Conservation (phyloP, 2,329 filamentous ascomycete species). For the Diaporthe capsici region DNA sequence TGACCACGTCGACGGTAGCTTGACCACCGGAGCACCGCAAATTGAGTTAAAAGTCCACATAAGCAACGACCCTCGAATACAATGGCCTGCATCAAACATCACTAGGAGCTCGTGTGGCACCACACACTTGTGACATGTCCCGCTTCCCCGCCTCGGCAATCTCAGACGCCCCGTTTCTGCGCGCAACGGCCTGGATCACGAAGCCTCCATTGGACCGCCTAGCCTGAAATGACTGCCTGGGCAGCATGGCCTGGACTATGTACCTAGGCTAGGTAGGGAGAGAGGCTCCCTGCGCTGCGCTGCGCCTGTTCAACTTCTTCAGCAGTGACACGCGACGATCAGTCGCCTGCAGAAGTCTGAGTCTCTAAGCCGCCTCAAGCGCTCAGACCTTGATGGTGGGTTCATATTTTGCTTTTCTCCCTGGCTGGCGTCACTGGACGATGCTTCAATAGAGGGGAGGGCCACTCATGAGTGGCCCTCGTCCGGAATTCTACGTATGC, state of each 20-base stretch:
- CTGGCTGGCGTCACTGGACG: not conserved
- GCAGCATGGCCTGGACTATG: not conserved
- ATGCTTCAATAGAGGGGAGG: not conserved
- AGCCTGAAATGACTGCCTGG: not conserved
- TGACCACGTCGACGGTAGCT: constrained; percentile 21
- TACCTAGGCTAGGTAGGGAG: not conserved
- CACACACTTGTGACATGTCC: not conserved
- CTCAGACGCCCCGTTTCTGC: constrained; percentile 8
- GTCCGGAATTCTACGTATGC: not conserved
- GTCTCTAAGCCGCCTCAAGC: constrained; percentile 9
- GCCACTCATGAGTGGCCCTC: not conserved
- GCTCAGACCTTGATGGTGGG: constrained; percentile 18
- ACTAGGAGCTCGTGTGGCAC: not conserved
- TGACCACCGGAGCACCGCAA: not conserved
- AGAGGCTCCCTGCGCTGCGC: not conserved
- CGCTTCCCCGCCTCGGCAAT: constrained; percentile 29
- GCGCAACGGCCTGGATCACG: constrained; percentile 16
- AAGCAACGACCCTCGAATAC: constrained; percentile 4
- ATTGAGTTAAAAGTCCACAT: not conserved
- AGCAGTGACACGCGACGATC: constrained; percentile 14
- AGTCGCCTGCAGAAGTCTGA: constrained; percentile 5
- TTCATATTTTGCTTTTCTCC: constrained; percentile 23
- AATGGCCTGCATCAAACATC: not conserved
- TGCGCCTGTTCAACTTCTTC: constrained; percentile 9
- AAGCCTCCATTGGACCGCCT: constrained; percentile 15